phyloP scores from a whole-genome alignment of 768 basidiomycete genomes.

The Rhodotorula babjevae region DNA sequence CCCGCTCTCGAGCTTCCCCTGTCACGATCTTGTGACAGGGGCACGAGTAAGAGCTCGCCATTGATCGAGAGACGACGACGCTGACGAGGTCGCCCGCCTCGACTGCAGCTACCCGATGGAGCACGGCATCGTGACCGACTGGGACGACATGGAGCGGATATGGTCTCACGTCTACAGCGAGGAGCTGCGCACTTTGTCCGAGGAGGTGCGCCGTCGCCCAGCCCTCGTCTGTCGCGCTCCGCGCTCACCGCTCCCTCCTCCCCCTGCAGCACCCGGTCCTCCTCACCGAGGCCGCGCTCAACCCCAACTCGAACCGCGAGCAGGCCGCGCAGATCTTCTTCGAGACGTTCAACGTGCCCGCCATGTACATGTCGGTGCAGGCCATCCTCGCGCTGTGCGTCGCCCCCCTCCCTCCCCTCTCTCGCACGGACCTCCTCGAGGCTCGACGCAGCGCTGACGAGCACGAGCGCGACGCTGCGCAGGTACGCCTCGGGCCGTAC shows the following conservation, averaged over 20 bases:
- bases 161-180: conserved; percentile 98
- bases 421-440: background rate
- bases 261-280: conserved; percentile 83
- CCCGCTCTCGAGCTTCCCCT: too few species aligned
- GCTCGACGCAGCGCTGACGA: background rate
- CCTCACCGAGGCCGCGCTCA: conserved; percentile 93
- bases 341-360: conserved; percentile 99
- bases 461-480: conserved; percentile 1
- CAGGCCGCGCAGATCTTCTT: conserved; percentile 98
- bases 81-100: background rate
- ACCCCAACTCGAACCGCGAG: conserved; percentile 92
- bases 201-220: conserved; percentile 73
- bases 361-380: conserved; percentile 91
- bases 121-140: conserved; percentile 97
- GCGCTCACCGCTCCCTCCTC: background rate
- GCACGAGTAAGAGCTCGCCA: too few species aligned
- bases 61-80: too few species aligned
- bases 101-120: conserved; percentile 89
- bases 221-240: background rate
- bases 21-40: too few species aligned
- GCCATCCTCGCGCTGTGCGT: conserved; percentile 90
- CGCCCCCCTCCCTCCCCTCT: background rate
- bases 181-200: conserved; percentile 88
- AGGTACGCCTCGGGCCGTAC: conserved; percentile 98
- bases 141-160: conserved; percentile 99